These are phyloP conservation scores for Populus davidiana DNA, from an alignment of 345 rosid genomes.

Conservation along the genomic window DNA sequence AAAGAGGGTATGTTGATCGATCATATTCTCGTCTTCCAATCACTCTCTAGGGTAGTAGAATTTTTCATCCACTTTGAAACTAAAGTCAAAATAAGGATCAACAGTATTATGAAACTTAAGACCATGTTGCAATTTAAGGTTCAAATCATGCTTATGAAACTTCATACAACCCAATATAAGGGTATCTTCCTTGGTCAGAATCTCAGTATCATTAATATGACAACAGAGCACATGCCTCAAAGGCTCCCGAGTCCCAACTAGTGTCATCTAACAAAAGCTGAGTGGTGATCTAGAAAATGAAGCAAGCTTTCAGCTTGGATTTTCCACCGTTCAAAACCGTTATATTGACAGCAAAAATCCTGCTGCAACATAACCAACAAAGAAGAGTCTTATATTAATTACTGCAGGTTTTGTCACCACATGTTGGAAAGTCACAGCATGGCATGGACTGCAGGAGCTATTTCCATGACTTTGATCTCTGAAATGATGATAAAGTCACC, in stretches of 20 bases:
- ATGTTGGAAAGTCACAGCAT: no score
- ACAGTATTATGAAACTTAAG: neutral
- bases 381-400: no score
- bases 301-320: constrained; percentile 6
- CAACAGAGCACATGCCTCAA: neutral
- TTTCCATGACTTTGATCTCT: no score
- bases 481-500: no score
- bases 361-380: no score
- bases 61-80: neutral
- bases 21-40: neutral
- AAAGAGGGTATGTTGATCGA: constrained; percentile 2
- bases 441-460: neutral
- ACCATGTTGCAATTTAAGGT: neutral
- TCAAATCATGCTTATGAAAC: neutral
- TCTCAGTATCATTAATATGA: neutral
- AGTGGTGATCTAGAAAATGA: neutral
- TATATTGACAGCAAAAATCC: no score
- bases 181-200: neutral
- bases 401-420: no score
- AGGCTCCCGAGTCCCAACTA: neutral
- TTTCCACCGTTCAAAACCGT: neutral
- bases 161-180: neutral
- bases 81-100: neutral
- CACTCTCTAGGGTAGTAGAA: neutral
- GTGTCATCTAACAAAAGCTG: neutral